phyloP scores from a whole-genome alignment of 441 rosid genomes.

The Monsonia emarginata region DNA sequence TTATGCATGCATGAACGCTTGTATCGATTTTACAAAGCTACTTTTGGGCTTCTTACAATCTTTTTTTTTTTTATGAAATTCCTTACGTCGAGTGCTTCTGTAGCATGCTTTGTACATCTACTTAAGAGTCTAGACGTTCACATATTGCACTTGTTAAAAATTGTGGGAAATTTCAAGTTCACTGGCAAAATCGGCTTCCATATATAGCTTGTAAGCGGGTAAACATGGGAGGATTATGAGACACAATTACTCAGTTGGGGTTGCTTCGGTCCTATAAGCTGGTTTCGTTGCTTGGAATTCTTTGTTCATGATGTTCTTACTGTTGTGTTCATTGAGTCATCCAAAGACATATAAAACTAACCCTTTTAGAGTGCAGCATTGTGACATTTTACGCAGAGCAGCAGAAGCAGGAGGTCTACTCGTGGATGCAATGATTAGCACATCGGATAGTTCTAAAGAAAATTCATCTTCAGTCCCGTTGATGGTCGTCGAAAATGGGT shows the following conservation, averaged over 20 bases:
- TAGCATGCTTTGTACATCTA: neutral
- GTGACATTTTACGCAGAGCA: slow-evolving; percentile 87
- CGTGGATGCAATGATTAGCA: slow-evolving; percentile 80
- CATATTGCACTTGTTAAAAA: neutral
- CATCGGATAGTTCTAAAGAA: slow-evolving; percentile 52
- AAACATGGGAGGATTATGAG: neutral
- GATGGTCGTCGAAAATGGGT: slow-evolving; percentile 98
- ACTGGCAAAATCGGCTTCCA: neutral
- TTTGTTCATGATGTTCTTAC: neutral
- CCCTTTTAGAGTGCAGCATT: slow-evolving; percentile 45
- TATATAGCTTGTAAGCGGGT: neutral
- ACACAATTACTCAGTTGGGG: neutral
- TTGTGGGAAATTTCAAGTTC: neutral
- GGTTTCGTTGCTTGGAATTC: neutral
- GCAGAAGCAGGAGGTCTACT: slow-evolving; percentile 92
- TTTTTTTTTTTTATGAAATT: neutral
- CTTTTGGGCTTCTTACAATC: too few species aligned
- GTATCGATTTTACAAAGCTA: too few species aligned
- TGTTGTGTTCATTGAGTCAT: neutral
- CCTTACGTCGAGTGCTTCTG: neutral
- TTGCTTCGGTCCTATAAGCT: neutral
- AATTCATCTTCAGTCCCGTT: slow-evolving; percentile 58
- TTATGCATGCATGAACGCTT: neutral
- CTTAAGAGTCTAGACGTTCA: neutral
- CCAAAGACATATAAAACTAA: slow-evolving; percentile 13